Percentiles rank a stretch among this genome's conserved stretches.
phyloP scores from a whole-genome alignment of 495 filamentous ascomycete species.

The Trichoderma erinaceum region DNA sequence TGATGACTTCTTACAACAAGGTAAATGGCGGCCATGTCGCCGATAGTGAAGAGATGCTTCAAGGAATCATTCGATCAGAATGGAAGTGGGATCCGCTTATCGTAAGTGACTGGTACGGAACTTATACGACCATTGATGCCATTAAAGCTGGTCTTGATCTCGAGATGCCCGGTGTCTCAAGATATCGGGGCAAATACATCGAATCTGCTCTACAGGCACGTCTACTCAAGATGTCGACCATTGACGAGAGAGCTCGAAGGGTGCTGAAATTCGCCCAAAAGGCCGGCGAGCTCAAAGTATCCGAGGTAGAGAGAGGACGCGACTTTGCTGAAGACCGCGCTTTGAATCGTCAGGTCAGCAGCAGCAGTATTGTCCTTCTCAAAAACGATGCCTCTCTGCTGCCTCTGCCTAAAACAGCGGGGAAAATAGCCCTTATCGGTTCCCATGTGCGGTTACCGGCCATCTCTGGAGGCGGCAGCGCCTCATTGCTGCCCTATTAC shows the following conservation, averaged over 20 bases:
- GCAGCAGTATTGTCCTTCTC: constrained; percentile 69
- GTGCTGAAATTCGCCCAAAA: constrained; percentile 64
- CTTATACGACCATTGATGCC: constrained; percentile 63
- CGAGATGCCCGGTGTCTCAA: constrained; percentile 70
- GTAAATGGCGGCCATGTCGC: constrained; percentile 74
- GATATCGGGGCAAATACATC: constrained; percentile 64
- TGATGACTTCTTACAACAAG: constrained; percentile 86
- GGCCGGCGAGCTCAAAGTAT: constrained; percentile 54
- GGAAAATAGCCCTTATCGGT: constrained; percentile 68
- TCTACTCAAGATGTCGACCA: constrained; percentile 42
- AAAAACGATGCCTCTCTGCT: constrained; percentile 67
- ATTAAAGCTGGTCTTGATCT: constrained; percentile 71
- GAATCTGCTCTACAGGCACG: constrained; percentile 57
- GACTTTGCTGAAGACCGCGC: constrained; percentile 59
- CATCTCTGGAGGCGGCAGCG: constrained; percentile 74
- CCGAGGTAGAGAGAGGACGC: constrained; percentile 54
- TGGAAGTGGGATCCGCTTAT: constrained; percentile 60
- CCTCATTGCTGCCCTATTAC: constrained; percentile 76
- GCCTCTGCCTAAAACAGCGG: constrained; percentile 57
- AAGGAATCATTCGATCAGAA: constrained; percentile 67
- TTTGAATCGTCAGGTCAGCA: constrained; percentile 62
- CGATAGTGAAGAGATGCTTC: constrained; percentile 63
- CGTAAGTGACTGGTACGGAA: constrained; percentile 69
- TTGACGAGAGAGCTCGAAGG: constrained; percentile 52
- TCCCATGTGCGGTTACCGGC: constrained; percentile 69